Evolutionary conservation across 169 alveolate species (phyloP), one percentile per base, ranked within the genome.

Genomic region (Theileria annulata): DNA sequence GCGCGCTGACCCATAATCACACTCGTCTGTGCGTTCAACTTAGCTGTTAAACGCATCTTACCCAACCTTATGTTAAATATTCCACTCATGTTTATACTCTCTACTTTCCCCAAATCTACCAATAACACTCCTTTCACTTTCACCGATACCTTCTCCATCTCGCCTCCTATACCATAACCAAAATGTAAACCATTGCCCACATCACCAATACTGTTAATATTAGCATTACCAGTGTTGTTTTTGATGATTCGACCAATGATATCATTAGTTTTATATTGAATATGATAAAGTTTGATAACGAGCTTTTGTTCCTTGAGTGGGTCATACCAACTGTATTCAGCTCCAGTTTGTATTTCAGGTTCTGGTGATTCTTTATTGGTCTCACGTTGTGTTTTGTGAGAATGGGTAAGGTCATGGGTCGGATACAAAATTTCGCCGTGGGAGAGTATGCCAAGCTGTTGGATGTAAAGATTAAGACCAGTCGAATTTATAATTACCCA

Each of bases 231-330:
- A 15, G 9, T 67, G 73, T 1, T 21, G 28, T 70, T 42, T 27
- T 19, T 28, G 33, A 19, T 21, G 47, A 21, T 35, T 35, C 30
- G 42, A 19, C 28, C 47, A 27, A 51, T 19, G 73, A 51, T 12
- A 19, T 31, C 62, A 59, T 51, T 70, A 25, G 8, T 64, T 25
- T 56, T 56, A 8, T 51, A 19, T 35, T 70, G 77, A 2, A 70
- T 23, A 23, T 60, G 37, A 49, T 81, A 83, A 69, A 81, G 67
- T 15, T 69, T 19, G 27, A 80, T 71, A 0, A 75, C 12, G 21
- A 81, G 64, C 30, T 75, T 81, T 13, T 81, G 88, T 49, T 81
- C 88, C 75, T 81, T 81, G 48, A 30, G 69, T 6, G 88, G 88
- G 49, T 81, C 88, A 25, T 81, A 81, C 62, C 88, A 81, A 1